Percentiles rank a stretch among this genome's conserved stretches.
Evolutionary conservation across 1,139 yeast genomes (phyloP).

Genomic region (Debaryomyces robertsiae): DNA sequence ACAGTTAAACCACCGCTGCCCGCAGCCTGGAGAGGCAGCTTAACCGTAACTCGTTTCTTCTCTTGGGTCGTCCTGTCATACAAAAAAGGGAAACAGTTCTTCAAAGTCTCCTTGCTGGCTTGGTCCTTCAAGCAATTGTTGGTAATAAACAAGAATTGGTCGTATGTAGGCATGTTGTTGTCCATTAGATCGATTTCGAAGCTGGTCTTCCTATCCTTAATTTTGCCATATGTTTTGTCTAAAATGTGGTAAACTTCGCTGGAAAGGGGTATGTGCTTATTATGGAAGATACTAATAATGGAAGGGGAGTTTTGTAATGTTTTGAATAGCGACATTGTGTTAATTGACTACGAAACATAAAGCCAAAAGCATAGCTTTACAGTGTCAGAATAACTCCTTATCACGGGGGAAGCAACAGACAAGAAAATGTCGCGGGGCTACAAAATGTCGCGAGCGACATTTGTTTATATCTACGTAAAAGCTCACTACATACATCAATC

Average conservation of each 20-base stretch:
- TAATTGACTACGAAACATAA: no score
- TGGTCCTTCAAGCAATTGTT: slow-evolving; percentile 31
- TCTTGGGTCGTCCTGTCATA: slow-evolving; percentile 25
- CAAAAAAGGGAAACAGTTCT: slow-evolving; percentile 42
- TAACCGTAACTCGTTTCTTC: slow-evolving; percentile 28
- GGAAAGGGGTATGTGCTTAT: slow-evolving; percentile 37
- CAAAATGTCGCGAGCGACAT: not conserved
- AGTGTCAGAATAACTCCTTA: no score
- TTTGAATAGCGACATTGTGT: slow-evolving; percentile 40
- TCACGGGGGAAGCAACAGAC: no score
- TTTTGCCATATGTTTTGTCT: slow-evolving; percentile 32
- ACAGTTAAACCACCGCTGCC: slow-evolving; percentile 28
- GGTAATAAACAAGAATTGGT: slow-evolving; percentile 39
- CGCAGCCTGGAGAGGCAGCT: slow-evolving; percentile 29
- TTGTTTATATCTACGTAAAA: not conserved
- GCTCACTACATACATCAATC: not conserved
- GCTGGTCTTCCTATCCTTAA: slow-evolving; percentile 29
- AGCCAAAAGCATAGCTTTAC: no score
- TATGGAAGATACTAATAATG: slow-evolving; percentile 47
- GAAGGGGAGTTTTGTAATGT: slow-evolving; percentile 49
- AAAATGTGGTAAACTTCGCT: slow-evolving; percentile 34
- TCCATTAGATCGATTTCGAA: slow-evolving; percentile 44
- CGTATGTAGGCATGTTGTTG: slow-evolving; percentile 47
- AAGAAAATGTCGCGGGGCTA: no score
- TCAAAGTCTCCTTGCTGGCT: slow-evolving; percentile 30